Conservation (phyloP, 805 yeast genomes). For the Lachancea kluyveri region DNA sequence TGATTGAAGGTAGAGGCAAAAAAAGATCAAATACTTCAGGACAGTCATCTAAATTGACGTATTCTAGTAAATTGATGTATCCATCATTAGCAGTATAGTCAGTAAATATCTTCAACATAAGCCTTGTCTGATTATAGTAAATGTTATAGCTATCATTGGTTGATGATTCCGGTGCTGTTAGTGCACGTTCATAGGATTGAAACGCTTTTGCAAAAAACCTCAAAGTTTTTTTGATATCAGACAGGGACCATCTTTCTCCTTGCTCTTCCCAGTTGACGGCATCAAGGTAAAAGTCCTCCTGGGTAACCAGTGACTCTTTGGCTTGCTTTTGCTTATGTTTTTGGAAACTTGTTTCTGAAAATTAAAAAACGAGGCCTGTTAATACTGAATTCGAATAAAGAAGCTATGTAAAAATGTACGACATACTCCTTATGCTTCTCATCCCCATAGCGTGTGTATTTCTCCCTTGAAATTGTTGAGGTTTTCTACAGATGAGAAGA, state of each 20-base stretch:
- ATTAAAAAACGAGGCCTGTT: too few relatives aligned
- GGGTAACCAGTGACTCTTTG: constrained; percentile 13
- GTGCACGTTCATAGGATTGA: constrained; percentile 30
- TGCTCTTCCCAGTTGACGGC: constrained; percentile 29
- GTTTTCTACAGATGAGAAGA: too few relatives aligned
- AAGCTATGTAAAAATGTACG: too few relatives aligned
- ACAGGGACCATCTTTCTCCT: constrained; percentile 32
- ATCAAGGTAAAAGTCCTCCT: constrained; percentile 28
- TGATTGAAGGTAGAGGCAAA: constrained; percentile 15
- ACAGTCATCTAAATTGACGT: constrained; percentile 22
- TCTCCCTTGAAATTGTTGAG: too few relatives aligned
- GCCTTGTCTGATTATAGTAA: constrained; percentile 26
- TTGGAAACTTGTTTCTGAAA: too few relatives aligned
- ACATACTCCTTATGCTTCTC: too few relatives aligned
- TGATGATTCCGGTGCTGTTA: constrained; percentile 20
- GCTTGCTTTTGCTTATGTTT: constrained; percentile 1
- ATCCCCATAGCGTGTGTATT: too few relatives aligned
- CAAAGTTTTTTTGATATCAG: constrained; percentile 28
- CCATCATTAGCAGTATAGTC: constrained; percentile 28
- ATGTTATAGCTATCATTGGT: constrained; percentile 32
- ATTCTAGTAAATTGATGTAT: constrained; percentile 25
- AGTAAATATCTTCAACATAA: constrained; percentile 24
- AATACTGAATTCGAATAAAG: too few relatives aligned
- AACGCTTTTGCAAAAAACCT: constrained; percentile 24
- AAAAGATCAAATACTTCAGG: constrained; percentile 13